Evolutionary conservation across 106 monocot species (phyloP), one percentile per base, ranked within the genome.

Genomic region (Dactylorhiza incarnata): DNA sequence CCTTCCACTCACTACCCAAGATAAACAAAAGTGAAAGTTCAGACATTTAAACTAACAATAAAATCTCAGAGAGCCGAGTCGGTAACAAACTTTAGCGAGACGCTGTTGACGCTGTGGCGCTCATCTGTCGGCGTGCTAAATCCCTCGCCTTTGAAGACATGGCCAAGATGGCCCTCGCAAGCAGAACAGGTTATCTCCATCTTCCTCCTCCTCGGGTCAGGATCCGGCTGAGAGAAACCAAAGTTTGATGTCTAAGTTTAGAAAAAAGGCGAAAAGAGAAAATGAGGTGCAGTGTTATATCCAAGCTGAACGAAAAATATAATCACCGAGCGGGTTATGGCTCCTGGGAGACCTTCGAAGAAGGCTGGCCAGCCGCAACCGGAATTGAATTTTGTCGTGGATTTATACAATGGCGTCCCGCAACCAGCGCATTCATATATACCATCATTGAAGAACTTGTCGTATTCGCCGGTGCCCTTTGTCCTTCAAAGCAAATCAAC

Each of bases 351-450:
- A 5, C 95, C 95, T 46, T 95, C 89, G n/a, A 62, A 95, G 79
- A 95, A 95, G 10, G 92, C 95, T 23, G 95, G 92, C 95, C 95
- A 95, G 3, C 94, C 90, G 61, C 90, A 94, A 19, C 94, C 94
- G 19, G 94, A 90, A 59, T 94, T 74, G 69, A 95, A 95, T 73
- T 95, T 95, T 15, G 89, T 88, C 24, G 79, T 83, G 1, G 95
- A 95, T 74, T 89, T 89, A 78, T 95, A 92, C 1, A 95, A 75
- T 1, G 95, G 89, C 16, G 92, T 88, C 3, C 84, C 79, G 66
- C 95, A 95, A 44, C 89, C 95, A 22, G 90, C 90, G 68, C 95
- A 95, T 7, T 51, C 47, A 55, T 95, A 95, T 22, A 84, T 63
- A 6, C 95, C 95, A 6, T 92, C 90, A 0, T 26, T 81, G 17